phyloP scores from a whole-genome alignment of 306 rosid species.

The Mucuna pruriens region DNA sequence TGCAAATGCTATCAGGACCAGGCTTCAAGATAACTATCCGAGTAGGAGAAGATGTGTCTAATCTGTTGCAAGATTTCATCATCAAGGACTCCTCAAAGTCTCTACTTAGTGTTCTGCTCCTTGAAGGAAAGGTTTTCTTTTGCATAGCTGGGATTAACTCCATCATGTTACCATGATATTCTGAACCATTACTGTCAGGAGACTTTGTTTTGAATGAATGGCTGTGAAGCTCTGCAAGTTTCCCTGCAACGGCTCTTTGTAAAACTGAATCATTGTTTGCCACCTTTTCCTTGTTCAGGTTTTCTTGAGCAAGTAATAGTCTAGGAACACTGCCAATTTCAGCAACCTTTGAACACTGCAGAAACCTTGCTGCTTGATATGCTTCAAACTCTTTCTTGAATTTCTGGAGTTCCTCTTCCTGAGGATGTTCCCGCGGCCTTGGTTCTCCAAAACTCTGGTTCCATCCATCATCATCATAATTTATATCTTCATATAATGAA shows the following conservation, averaged over 20 bases:
- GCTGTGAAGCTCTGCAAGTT: conserved; percentile 44
- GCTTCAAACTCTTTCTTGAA: conserved; percentile 97
- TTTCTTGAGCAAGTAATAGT: conserved; percentile 54
- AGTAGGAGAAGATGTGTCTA: conserved; percentile 59
- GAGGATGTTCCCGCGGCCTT: conserved; percentile 87
- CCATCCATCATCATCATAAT: conserved; percentile 60
- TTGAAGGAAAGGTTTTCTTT: conserved; percentile 53
- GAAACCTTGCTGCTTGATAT: conserved; percentile 84
- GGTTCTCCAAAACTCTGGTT: conserved; percentile 57
- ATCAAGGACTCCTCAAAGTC: conserved; percentile 75
- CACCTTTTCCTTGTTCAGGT: conserved; percentile 56
- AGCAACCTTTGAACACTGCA: conserved; percentile 74
- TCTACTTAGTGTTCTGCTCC: conserved; percentile 74
- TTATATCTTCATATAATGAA: conserved; percentile 48
- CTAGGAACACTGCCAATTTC: conserved; percentile 55
- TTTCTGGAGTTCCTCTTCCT: conserved; percentile 90
- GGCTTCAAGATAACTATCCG: conserved; percentile 91
- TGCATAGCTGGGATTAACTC: conserved; percentile 50
- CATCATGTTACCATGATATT: conserved; percentile 43
- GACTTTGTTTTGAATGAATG: conserved; percentile 42
- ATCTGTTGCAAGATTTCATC: conserved; percentile 50
- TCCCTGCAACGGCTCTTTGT: conserved; percentile 45
- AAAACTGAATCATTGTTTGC: conserved; percentile 47
- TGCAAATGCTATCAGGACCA: conserved; percentile 72
- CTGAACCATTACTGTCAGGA: conserved; percentile 38